Base-by-base conservation (phyloP, 2,329 filamentous ascomycete species). In the Fusarium sp. region DNA sequence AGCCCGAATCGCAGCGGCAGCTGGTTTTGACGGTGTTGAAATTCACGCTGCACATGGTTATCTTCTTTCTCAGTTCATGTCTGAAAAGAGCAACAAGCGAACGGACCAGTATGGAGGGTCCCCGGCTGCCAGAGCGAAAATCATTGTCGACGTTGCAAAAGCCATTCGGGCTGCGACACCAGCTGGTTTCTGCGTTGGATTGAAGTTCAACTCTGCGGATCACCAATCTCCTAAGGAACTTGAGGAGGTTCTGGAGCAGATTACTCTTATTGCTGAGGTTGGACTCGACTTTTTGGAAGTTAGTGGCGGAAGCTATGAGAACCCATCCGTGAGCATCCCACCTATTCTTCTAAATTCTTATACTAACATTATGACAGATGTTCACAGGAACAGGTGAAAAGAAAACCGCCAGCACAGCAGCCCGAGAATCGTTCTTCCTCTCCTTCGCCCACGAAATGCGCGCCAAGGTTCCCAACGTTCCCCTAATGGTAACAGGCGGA, bases 261-360 rank as follows among this genome's bases (percentile, higher is more conserved):
- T 91, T 12, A 77, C 81, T n/a, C 75, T 82, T 20, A 83, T 90
- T 7, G 77, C 78, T 0, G 79, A 79, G 8, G 83, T 81, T 42
- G 86, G 80, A 8, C 79, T 92, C 3, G 91, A 93, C 77, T 92
- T 92, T 69, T 79, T 93, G 3, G 90, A 93, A 77, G 84, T 93
- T 27, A 89, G 86, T 20, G 91, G 91, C 1, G 90, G 91, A 0
- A 86, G 78, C 0, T 90, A 87, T 68, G 86, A 90, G 71, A 78
- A 88, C 59, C 83, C 87, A 0, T 73, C 68, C 53, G 85, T 87
- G 73, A 54, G 75, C 6, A 9, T n/a, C 4, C 1, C 6, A 15
- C 6, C 3, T 9, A 51, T 6, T 2, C 1, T 1, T 6, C 5
- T 0, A 3, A 7, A 1, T 56, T 72, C 40, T 47, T 10, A 27